A percentile compares a stretch with the other conserved stretches of the same genome.
These are phyloP conservation scores for Panicum virgatum DNA, from an alignment of 202 grass and related monocot species.

Conservation along the genomic window DNA sequence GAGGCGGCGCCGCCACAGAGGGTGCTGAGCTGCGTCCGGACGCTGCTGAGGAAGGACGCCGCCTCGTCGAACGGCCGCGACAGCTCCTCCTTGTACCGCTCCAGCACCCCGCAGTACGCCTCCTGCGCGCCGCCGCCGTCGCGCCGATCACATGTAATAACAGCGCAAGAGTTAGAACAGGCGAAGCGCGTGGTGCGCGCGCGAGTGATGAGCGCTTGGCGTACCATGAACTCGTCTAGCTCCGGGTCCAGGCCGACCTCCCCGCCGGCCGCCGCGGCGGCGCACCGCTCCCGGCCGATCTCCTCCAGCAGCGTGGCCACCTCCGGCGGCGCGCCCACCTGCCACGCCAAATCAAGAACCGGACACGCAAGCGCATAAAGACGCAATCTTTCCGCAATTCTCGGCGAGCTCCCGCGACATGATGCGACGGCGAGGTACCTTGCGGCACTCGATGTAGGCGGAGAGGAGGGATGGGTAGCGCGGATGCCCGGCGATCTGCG, in stretches of 20 bases:
- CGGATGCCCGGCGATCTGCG: conserved; percentile 89
- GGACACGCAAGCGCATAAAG: neutral
- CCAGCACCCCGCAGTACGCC: conserved; percentile 74
- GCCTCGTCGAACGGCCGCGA: conserved; percentile 88
- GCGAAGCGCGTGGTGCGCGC: neutral
- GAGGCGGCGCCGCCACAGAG: conserved; percentile 60
- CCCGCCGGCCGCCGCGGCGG: neutral
- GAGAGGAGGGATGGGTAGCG: conserved; percentile 82
- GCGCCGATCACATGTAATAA: conserved; percentile 63
- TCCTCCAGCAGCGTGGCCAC: conserved; percentile 81
- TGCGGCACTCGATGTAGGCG: conserved; percentile 94
- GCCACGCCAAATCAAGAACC: conserved; percentile 23
- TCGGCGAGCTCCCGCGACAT: neutral
- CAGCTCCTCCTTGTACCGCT: conserved; percentile 89
- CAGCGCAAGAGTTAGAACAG: conserved; percentile 2
- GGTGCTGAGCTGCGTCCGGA: conserved; percentile 72
- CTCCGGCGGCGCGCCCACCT: conserved; percentile 91
- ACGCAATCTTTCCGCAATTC: conserved; percentile 1
- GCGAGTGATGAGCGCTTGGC: neutral
- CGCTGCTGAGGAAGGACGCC: conserved; percentile 84
- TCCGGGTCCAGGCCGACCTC: conserved; percentile 79
- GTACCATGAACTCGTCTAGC: conserved; percentile 99
- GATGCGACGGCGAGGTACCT: conserved; percentile 41
- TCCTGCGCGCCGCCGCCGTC: conserved; percentile 59
- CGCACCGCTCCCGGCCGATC: conserved; percentile 62